Evolutionary conservation across 1,284 basidiomycete genomes (phyloP).

Genomic region (Serendipita sp.): DNA sequence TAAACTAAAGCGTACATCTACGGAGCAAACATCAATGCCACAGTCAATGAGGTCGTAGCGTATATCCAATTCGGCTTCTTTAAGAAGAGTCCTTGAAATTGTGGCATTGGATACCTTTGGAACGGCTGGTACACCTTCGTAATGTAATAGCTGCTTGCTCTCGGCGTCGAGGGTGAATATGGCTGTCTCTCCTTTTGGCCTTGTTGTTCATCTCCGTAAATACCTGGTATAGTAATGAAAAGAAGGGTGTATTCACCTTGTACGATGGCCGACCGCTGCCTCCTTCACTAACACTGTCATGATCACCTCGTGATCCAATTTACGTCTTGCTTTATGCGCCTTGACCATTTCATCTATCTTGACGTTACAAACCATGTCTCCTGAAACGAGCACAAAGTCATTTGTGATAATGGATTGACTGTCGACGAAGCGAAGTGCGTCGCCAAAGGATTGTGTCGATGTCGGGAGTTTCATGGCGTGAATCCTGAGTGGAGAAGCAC

Average conservation of each 20-base stretch:
- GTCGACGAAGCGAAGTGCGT: constrained; percentile 94
- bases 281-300: constrained; percentile 92
- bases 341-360: constrained; percentile 80
- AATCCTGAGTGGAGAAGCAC: constrained; percentile 67
- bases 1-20: constrained; percentile 41
- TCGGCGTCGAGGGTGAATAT: constrained; percentile 61
- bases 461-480: constrained; percentile 77
- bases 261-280: constrained; percentile 53
- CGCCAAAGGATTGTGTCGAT: constrained; percentile 83
- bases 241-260: constrained; percentile 37
- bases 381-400: constrained; percentile 89
- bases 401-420: constrained; percentile 80
- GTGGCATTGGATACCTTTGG: constrained; percentile 42
- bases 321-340: constrained; percentile 77
- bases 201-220: constrained; percentile 19
- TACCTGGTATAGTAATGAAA: constrained; percentile 14
- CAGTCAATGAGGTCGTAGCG: constrained; percentile 81
- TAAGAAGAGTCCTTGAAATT: constrained; percentile 58
- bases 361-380: constrained; percentile 89
- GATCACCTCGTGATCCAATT: constrained; percentile 80
- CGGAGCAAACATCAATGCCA: constrained; percentile 84
- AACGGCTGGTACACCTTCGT: constrained; percentile 54
- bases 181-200: constrained; percentile 54
- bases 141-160: constrained; percentile 66
- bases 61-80: constrained; percentile 64